A percentile compares a stretch with the other conserved stretches of the same genome.
These are phyloP conservation scores for Zanthoxylum bungeanum DNA, from an alignment of 345 rosid genomes.

Conservation along the genomic window DNA sequence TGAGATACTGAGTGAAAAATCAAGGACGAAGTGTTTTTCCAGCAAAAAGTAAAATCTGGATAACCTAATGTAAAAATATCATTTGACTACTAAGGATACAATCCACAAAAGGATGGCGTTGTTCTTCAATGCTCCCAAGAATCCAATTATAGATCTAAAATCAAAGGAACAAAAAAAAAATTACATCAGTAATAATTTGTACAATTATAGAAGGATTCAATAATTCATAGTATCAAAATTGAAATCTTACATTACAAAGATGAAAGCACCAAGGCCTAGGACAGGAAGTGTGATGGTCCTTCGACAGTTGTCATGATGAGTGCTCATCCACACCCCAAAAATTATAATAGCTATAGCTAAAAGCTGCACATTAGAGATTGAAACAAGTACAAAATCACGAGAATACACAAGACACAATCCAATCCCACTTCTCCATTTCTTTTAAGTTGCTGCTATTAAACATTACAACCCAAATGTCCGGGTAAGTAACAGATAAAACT, in stretches of 20 bases:
- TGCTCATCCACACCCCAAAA: constrained; percentile 96
- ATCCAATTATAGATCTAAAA: constrained; percentile 86
- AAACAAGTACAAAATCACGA: constrained; percentile 2
- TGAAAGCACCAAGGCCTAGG: constrained; percentile 73
- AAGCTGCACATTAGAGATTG: constrained; percentile 48
- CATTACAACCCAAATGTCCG: background rate
- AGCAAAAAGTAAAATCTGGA: background rate
- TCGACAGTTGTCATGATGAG: constrained; percentile 80
- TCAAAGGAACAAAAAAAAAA: constrained; percentile 4
- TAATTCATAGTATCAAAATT: background rate
- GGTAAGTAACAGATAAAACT: background rate
- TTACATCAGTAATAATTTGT: background rate
- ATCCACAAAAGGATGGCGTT: constrained; percentile 78
- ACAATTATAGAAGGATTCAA: background rate
- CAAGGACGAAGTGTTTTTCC: constrained; percentile 41
- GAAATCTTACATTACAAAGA: constrained; percentile 62
- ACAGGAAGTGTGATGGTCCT: constrained; percentile 85
- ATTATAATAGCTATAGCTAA: constrained; percentile 65
- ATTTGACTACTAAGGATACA: constrained; percentile 60
- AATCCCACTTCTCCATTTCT: constrained; percentile 1
- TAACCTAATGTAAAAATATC: constrained; percentile 5
- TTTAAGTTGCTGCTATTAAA: background rate
- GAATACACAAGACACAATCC: background rate
- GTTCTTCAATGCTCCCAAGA: constrained; percentile 84
- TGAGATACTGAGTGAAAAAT: constrained; percentile 68